Conservation (phyloP, 371 early-diverging fungal species). For the Coemansia sp. region DNA sequence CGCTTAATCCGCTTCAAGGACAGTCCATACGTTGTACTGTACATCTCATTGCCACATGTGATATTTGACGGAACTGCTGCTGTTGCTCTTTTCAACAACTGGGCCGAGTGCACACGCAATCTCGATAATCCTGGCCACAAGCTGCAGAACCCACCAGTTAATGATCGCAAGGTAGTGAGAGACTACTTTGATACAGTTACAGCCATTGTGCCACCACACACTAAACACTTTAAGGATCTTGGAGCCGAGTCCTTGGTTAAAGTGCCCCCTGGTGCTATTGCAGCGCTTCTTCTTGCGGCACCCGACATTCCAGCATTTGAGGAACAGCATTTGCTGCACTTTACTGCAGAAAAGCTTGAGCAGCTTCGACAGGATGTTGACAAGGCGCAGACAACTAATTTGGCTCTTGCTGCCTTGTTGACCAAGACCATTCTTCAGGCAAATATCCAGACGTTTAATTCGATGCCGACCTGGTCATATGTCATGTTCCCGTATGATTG, state of each 20-base stretch:
- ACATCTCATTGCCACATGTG: constrained; percentile 30
- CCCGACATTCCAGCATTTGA: constrained; percentile 18
- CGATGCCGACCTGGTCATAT: constrained; percentile 20
- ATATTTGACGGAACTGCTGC: constrained; percentile 32
- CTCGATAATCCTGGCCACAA: background rate
- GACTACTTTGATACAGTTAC: constrained; percentile 22
- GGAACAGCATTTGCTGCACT: constrained; percentile 43
- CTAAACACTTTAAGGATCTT: constrained; percentile 26
- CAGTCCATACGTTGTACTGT: constrained; percentile 27
- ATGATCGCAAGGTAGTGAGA: constrained; percentile 19
- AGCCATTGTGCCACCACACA: constrained; percentile 22
- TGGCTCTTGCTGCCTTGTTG: constrained; percentile 22
- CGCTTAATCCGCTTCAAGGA: constrained; percentile 30
- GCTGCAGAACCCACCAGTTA: constrained; percentile 20
- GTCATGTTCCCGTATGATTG: constrained; percentile 39
- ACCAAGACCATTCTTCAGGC: constrained; percentile 26
- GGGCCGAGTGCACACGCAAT: constrained; percentile 43
- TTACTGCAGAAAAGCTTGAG: constrained; percentile 20
- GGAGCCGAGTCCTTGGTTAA: constrained; percentile 8
- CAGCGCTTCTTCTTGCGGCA: constrained; percentile 32
- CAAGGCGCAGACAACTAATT: constrained; percentile 13
- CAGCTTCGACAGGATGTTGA: constrained; percentile 38
- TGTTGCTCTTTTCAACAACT: constrained; percentile 24
- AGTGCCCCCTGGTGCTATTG: constrained; percentile 17
- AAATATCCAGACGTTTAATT: constrained; percentile 14